These are phyloP conservation scores for Arbutus unedo DNA, from an alignment of 148 eudicot genomes.

Conservation along the genomic window DNA sequence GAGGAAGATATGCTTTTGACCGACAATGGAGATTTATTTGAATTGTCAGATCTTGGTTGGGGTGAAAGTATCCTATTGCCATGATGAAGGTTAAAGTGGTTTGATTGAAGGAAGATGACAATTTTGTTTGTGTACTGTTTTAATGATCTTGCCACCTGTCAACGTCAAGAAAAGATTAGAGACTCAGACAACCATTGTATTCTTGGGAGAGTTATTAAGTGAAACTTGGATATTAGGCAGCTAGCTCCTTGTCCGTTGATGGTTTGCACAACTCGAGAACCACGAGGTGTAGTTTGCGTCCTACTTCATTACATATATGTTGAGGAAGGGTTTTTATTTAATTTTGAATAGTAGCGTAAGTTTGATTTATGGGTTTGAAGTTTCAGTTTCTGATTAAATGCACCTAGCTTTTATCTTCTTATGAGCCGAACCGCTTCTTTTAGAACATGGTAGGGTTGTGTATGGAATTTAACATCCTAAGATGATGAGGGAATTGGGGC, in stretches of 20 bases:
- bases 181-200: background rate
- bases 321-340: no score
- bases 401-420: background rate
- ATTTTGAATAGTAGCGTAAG: no score
- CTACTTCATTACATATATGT: no score
- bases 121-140: background rate
- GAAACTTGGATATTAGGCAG: background rate
- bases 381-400: background rate
- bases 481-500: background rate
- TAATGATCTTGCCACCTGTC: background rate
- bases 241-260: no score
- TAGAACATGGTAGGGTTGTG: background rate
- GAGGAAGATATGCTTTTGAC: background rate
- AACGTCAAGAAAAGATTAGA: background rate
- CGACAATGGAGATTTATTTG: background rate
- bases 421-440: background rate
- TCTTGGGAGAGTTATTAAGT: background rate
- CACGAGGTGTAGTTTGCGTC: no score
- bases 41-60: background rate
- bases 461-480: background rate
- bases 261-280: no score
- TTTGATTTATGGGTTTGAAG: background rate
- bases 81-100: background rate
- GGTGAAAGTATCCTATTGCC: background rate
- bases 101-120: background rate